phyloP scores from a whole-genome alignment of 345 rosid species.

The Geranium rotundifolium region DNA sequence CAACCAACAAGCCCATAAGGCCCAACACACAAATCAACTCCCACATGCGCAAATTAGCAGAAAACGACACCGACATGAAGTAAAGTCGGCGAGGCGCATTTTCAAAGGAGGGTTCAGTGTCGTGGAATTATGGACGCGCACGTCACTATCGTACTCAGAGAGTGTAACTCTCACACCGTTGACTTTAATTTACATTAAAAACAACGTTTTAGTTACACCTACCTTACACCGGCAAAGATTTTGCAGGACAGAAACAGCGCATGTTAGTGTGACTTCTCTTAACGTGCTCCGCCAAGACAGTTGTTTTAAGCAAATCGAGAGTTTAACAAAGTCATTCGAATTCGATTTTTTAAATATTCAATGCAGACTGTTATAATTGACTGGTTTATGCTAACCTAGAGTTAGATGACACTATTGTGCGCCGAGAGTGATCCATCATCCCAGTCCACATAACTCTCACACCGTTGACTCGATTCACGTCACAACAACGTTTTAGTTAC shows the following conservation, averaged over 20 bases:
- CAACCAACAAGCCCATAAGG: background rate
- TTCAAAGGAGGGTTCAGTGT: background rate
- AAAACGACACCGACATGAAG: background rate
- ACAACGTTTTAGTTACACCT: constrained; percentile 40
- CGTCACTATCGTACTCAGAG: constrained; percentile 29
- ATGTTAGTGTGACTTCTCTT: too few species aligned
- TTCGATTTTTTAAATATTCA: too few species aligned
- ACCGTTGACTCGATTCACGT: too few species aligned
- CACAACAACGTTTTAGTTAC: too few species aligned
- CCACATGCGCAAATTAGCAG: background rate
- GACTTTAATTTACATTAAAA: constrained; percentile 49
- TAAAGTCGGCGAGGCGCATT: background rate
- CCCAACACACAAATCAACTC: background rate
- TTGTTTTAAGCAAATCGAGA: too few species aligned
- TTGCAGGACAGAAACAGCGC: background rate
- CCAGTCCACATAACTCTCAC: too few species aligned
- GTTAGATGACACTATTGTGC: too few species aligned
- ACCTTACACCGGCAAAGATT: constrained; percentile 10
- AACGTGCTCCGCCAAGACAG: background rate
- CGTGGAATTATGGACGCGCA: background rate
- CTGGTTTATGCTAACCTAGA: too few species aligned
- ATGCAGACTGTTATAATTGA: too few species aligned
- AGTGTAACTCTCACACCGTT: constrained; percentile 18
- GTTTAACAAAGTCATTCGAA: too few species aligned
- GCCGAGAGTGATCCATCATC: too few species aligned